Conservation (phyloP, 441 rosid species). For the Croton laevigatus region DNA sequence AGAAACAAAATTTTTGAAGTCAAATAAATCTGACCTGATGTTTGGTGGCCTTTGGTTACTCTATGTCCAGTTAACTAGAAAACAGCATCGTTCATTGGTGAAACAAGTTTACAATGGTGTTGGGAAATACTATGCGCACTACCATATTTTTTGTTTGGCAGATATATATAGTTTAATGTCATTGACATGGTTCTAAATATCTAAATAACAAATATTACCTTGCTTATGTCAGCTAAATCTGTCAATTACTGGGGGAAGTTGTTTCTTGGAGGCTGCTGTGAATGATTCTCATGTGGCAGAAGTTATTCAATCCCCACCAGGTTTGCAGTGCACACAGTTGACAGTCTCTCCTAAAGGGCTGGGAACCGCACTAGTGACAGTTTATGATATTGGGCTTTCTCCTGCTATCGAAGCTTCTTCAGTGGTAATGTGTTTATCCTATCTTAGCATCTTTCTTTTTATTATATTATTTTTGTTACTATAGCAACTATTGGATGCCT, state of each 20-base stretch:
- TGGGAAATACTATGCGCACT: not conserved
- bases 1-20: not conserved
- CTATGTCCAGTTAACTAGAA: not conserved
- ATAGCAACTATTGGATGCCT: conserved; percentile 3
- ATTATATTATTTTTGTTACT: not conserved
- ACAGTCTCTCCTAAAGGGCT: conserved; percentile 74
- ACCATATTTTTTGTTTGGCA: not conserved
- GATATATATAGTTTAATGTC: not conserved
- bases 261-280: conserved; percentile 77
- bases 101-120: not conserved
- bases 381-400: conserved; percentile 79
- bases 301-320: conserved; percentile 63
- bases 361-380: conserved; percentile 76
- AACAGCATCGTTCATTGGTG: not conserved
- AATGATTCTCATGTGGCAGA: conserved; percentile 85
- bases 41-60: not conserved
- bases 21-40: conserved; percentile 5
- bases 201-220: not conserved
- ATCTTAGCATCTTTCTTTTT: not conserved
- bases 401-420: conserved; percentile 76
- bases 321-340: conserved; percentile 75
- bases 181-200: not conserved
- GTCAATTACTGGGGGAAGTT: conserved; percentile 92
- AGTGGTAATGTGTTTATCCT: conserved; percentile 45
- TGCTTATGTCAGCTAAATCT: conserved; percentile 59